Conservation (phyloP, 2,329 filamentous ascomycete genomes). For the Venturia carpophila region DNA sequence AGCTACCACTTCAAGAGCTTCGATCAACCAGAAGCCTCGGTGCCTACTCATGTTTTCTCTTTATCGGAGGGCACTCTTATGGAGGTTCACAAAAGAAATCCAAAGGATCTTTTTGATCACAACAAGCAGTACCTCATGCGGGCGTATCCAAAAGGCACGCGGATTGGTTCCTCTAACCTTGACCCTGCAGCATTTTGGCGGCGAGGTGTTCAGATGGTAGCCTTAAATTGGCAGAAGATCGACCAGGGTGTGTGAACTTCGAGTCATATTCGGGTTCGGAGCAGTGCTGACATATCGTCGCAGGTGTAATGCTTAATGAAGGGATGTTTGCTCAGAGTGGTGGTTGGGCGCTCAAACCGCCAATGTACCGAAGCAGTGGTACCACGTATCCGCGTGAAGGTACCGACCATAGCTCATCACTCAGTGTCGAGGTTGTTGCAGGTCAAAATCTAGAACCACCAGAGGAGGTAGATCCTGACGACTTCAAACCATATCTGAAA, state of each 20-base stretch:
- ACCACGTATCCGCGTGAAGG: slow-evolving; percentile 7
- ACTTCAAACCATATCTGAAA: slow-evolving; percentile 68
- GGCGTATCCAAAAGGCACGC: slow-evolving; percentile 75
- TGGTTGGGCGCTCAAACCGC: slow-evolving; percentile 81
- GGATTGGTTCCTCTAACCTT: slow-evolving; percentile 77
- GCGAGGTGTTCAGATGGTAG: slow-evolving; percentile 81
- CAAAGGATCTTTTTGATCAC: slow-evolving; percentile 62
- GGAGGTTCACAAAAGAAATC: slow-evolving; percentile 54
- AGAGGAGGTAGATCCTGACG: slow-evolving; percentile 44
- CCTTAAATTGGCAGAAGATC: slow-evolving; percentile 87
- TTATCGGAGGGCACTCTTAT: slow-evolving; percentile 57
- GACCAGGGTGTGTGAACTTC: slow-evolving; percentile 48
- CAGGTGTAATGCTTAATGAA: slow-evolving; percentile 89
- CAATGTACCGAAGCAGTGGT: slow-evolving; percentile 52
- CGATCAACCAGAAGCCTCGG: slow-evolving; percentile 49
- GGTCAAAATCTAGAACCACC: slow-evolving; percentile 65
- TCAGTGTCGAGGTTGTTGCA: slow-evolving; percentile 66
- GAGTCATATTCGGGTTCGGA: not conserved
- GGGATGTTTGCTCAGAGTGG: slow-evolving; percentile 77
- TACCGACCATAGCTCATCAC: slow-evolving; percentile 40
- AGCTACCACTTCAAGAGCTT: slow-evolving; percentile 74
- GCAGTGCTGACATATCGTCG: not conserved
- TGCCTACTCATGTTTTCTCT: slow-evolving; percentile 57
- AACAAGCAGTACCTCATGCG: slow-evolving; percentile 79
- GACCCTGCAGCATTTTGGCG: slow-evolving; percentile 82